Base-by-base conservation (phyloP, 495 filamentous ascomycete genomes). In the Lepraria neglecta region DNA sequence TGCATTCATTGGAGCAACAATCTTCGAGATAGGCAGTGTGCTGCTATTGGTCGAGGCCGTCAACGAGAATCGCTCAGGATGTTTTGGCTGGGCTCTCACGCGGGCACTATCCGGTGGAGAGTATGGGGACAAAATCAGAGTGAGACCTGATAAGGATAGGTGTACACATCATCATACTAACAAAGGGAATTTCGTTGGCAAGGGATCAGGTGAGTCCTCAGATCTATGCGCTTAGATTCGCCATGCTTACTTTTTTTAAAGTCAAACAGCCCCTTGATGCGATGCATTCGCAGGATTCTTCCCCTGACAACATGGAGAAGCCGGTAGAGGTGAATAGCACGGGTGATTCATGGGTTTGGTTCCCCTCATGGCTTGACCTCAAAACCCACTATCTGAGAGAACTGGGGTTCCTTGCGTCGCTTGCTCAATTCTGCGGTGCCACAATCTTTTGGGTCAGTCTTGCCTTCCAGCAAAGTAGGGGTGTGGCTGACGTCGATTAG, bases 31-130 rank as follows among this genome's bases (percentile, higher is more conserved):
- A 19, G 86, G 86, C 0, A 83, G 80, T 60, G 69, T 89, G 0
- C 67, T 90, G 27, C 71, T 89, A 15, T 76, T 89, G 66, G 69
- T 87, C 4, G 87, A 91, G 67, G 86, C 86, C 11, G 74, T 89
- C 5, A 61, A 89, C 70, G 84, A 84, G 59, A 84, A 85, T 59
- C 72, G 80, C 19, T 73, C 79, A 0, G 83, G 81, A 14, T 90
- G 86, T 68, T 89, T 89, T 71, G 87, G 87, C 17, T 89, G 84
- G 85, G 87, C 87, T 0, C 44, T 87, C 21, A 79, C 85, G 58
- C 40, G 21, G 21, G 59, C 28, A 3, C 11, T 61, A 17, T 46
- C 42, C 10, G 51, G 44, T 11, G 31, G 21, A 4, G 52, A 30
- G 44, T 40, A 10, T 17, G 42, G 42, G 6, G 15, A 45, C 11